Evolutionary conservation across 2,329 filamentous ascomycete species (phyloP), one percentile per base, ranked within the genome.

Genomic region (Phyllosticta capitalensis): DNA sequence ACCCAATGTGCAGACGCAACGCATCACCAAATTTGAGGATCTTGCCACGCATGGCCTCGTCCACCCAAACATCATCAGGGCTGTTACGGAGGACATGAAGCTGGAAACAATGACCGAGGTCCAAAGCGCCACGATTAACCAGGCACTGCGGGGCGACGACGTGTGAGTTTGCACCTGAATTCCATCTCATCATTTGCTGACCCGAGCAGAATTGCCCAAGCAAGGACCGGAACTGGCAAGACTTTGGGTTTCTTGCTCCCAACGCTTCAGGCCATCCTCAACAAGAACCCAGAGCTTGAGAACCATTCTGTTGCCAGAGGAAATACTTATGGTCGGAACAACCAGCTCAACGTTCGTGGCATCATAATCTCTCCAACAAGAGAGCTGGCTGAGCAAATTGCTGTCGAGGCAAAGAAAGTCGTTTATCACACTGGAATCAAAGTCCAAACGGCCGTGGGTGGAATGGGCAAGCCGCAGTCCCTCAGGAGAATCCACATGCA

Each of bases 211-310:
- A 74, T 97, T 65, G 94, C 92, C 53, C 94, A 97, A 77, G 94
- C 94, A 61, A 96, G 90, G 76, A 99, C 94, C 9, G 94, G 94
- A 71, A 97, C 94, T 3, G 94, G 94, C 71, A 99, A 99, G 77
- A 99, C 94, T 0, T 77, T 97, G 60, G 94, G 90, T 38, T 99
- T 97, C 78, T 80, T 99, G 22, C 76, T 97, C 6, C 94, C 94
- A 55, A 79, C 91, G 7, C 76, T 97, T 56, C 90, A 96, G 71
- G 86, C 85, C 61, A 88, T 96, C 68, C 77, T 95, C 62, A 72
- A 75, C 20, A 75, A 79, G 61, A 83, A 90, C 64, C 83, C 85
- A 0, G 73, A 76, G 0, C 80, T 95, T 33, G 83, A 81, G 56
- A 24, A 22, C 17, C 9, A 4, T 12, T 5, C 20, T 19, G 24